A percentile compares a stretch with the other conserved stretches of the same genome.
phyloP scores from a whole-genome alignment of 139 green algal genomes.

The Bryopsis sp. region DNA sequence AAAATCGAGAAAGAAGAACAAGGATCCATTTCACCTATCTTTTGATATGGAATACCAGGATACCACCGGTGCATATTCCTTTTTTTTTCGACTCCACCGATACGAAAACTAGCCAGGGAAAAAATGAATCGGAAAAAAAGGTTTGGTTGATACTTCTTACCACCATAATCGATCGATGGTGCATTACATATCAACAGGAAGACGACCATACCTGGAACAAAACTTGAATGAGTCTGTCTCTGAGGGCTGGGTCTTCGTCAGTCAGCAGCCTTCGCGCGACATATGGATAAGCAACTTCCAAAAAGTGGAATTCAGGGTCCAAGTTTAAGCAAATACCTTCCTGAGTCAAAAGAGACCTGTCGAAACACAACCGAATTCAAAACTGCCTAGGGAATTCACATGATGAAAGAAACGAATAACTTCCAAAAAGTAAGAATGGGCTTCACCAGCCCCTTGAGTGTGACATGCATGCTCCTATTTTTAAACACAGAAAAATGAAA shows the following conservation, averaged over 20 bases:
- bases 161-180: background rate
- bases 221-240: conserved; percentile 87
- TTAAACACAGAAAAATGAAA: background rate
- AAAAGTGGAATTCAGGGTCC: conserved; percentile 92
- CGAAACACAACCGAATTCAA: background rate
- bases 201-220: conserved; percentile 6
- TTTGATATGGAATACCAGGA: too few species aligned
- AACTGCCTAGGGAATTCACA: too few species aligned
- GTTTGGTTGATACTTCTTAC: too few species aligned
- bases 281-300: conserved; percentile 90
- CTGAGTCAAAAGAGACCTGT: conserved; percentile 24
- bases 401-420: too few species aligned
- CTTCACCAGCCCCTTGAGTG: background rate
- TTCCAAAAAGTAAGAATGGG: too few species aligned
- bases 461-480: background rate
- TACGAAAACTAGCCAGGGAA: too few species aligned
- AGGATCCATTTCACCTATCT: too few species aligned
- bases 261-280: conserved; percentile 83
- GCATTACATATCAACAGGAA: background rate
- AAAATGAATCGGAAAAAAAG: too few species aligned
- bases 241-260: conserved; percentile 86
- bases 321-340: conserved; percentile 99
- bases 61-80: too few species aligned
- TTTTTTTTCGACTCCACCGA: too few species aligned
- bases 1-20: too few species aligned